Evolutionary conservation across 2,329 filamentous ascomycete genomes (phyloP).

Genomic region (Lachnellula subtilissima): DNA sequence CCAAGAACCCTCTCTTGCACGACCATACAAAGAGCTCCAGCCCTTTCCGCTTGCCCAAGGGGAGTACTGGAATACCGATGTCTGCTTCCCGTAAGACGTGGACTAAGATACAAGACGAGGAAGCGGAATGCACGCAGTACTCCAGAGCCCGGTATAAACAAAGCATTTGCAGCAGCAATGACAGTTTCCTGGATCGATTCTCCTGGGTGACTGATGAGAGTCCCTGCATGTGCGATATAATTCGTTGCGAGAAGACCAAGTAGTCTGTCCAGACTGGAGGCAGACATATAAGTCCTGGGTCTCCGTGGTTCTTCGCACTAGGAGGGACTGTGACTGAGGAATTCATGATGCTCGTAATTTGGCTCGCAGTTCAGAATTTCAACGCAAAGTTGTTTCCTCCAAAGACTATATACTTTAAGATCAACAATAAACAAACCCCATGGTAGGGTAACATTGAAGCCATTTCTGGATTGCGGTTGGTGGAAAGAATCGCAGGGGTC

Average conservation of each 20-base stretch:
- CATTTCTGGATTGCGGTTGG: too few relatives aligned
- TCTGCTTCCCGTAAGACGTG: too few relatives aligned
- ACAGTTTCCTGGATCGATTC: constrained; percentile 10
- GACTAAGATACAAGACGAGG: neutral
- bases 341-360: too few relatives aligned
- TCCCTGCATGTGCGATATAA: constrained; percentile 34
- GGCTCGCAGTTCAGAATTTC: too few relatives aligned
- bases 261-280: constrained; percentile 28
- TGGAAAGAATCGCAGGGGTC: too few relatives aligned
- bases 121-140: neutral
- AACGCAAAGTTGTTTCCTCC: too few relatives aligned
- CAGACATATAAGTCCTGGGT: constrained; percentile 17
- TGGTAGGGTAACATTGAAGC: too few relatives aligned
- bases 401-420: too few relatives aligned
- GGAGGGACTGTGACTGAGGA: too few relatives aligned
- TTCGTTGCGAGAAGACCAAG: constrained; percentile 32
- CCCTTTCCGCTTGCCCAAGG: neutral
- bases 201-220: constrained; percentile 31
- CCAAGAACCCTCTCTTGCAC: neutral
- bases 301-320: neutral
- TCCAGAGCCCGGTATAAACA: neutral
- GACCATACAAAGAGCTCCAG: neutral
- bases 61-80: neutral
- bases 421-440: too few relatives aligned
- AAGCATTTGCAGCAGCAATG: neutral